Evolutionary conservation across 306 rosid genomes (phyloP), one percentile per base, ranked within the genome.

Genomic region (Rosa lucieae): DNA sequence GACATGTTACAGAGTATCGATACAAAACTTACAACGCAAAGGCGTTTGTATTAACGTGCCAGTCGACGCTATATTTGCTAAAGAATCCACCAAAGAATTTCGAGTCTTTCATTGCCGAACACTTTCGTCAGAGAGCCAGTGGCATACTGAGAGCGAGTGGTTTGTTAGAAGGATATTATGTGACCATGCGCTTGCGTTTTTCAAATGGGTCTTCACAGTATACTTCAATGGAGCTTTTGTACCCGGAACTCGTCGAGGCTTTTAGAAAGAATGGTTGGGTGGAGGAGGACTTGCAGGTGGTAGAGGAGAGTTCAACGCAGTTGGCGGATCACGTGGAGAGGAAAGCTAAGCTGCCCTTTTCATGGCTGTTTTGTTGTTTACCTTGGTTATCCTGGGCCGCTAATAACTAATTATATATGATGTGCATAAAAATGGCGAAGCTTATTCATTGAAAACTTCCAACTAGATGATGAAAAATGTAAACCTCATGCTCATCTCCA

Each of bases 31-130:
- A 88, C 71, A 88, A 63, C 49, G 85, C 83, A 47, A 15, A 40
- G 1, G 89, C 12, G 0, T 92, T 86, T 18, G 0, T 68, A 0
- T 53, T 71, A 20, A 70, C 91, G 10, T 82, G 86, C 3, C 8
- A 23, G 21, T 68, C 68, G 32, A 29, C 32, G 55, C 0, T 80
- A 0, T 3, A 14, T 4, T 62, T 83, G 58, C 62, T 86, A 7
- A 73, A 65, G 5, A 78, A n/a, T 0, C 91, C 90, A 5, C 86
- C 88, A 8, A 76, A 4, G 70, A 69, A 83, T 53, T 92, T 86
- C 53, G 81, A 85, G 20, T 65, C n/a, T 2, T 81, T 92, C 39
- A 70, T 81, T 0, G 10, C 1, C 0, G 69, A 2, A 0, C 88
- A 86, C 44, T 89, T 82, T 70, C 23, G 84, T 2, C 40, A 14